These are phyloP conservation scores for Friedmanniomyces simplex DNA, from an alignment of 495 filamentous ascomycete species.

Conservation along the genomic window DNA sequence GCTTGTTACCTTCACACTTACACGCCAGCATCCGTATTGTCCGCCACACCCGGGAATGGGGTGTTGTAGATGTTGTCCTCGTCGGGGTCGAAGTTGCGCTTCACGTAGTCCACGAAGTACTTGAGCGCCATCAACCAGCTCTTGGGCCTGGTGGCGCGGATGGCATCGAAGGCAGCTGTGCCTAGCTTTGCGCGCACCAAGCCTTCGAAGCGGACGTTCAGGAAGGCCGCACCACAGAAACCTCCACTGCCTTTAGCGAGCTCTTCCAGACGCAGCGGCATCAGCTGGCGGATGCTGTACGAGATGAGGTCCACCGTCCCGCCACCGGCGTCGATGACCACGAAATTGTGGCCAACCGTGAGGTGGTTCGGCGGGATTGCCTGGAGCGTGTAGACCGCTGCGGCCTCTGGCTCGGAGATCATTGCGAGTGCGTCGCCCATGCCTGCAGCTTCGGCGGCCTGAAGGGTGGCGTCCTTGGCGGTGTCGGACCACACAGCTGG, in stretches of 20 bases:
- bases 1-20: too few species aligned
- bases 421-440: constrained; percentile 53
- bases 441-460: constrained; percentile 56
- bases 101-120: constrained; percentile 42
- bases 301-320: constrained; percentile 64
- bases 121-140: constrained; percentile 4
- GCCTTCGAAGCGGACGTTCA: constrained; percentile 11
- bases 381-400: too few species aligned
- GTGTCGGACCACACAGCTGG: constrained; percentile 64
- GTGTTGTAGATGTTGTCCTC: constrained; percentile 28
- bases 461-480: constrained; percentile 56
- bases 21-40: constrained; percentile 23
- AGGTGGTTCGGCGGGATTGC: constrained; percentile 55
- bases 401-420: constrained; percentile 67
- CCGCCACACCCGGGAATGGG: constrained; percentile 22
- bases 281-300: constrained; percentile 27
- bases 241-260: constrained; percentile 2
- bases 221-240: constrained; percentile 4
- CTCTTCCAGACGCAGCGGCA: constrained; percentile 6
- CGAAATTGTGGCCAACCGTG: constrained; percentile 57
- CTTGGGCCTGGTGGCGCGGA: neutral
- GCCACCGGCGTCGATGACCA: constrained; percentile 69
- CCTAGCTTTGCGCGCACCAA: constrained; percentile 3
- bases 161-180: neutral
- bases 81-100: constrained; percentile 32